Percentiles rank a stretch among this genome's conserved stretches.
Evolutionary conservation across 768 basidiomycete genomes (phyloP).

Genomic region (Hydnum rufescens): DNA sequence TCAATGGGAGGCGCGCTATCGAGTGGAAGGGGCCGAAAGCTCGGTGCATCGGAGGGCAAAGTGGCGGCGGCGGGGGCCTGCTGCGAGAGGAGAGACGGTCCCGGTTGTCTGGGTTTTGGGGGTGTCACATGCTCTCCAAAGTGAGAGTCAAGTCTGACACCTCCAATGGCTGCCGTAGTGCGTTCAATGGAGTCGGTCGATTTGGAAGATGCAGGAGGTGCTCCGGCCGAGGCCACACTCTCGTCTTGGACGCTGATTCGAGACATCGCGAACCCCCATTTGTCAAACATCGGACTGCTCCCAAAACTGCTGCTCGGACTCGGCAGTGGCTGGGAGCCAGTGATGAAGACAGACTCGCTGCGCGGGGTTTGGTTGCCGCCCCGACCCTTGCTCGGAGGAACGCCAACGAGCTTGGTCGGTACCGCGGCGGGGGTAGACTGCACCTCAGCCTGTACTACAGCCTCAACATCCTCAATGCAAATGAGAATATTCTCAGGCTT

Average conservation of each 20-base stretch:
- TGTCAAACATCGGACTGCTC: constrained; percentile 59
- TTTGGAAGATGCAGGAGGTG: constrained; percentile 7
- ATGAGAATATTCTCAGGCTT: constrained; percentile 98
- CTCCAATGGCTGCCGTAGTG: constrained; percentile 10
- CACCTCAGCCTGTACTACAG: constrained; percentile 72
- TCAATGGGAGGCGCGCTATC: background rate
- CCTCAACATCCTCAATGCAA: constrained; percentile 89
- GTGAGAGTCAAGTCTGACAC: constrained; percentile 12
- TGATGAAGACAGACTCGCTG: constrained; percentile 59
- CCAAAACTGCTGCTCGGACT: constrained; percentile 42
- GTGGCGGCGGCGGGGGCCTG: constrained; percentile 26
- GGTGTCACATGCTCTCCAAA: constrained; percentile 17
- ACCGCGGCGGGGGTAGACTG: constrained; percentile 30
- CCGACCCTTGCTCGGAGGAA: constrained; percentile 79
- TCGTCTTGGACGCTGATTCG: constrained; percentile 55
- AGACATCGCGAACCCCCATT: constrained; percentile 77
- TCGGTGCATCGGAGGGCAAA: background rate
- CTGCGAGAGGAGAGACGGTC: constrained; percentile 57
- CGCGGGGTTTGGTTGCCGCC: constrained; percentile 94
- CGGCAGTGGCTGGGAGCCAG: constrained; percentile 82
- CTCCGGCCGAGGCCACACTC: constrained; percentile 1
- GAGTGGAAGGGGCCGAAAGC: background rate
- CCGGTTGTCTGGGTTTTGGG: constrained; percentile 17
- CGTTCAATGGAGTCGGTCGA: constrained; percentile 17
- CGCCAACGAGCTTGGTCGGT: constrained; percentile 61